Conservation (phyloP, 192 early-diverging fungal species). For the Podila verticillata region DNA sequence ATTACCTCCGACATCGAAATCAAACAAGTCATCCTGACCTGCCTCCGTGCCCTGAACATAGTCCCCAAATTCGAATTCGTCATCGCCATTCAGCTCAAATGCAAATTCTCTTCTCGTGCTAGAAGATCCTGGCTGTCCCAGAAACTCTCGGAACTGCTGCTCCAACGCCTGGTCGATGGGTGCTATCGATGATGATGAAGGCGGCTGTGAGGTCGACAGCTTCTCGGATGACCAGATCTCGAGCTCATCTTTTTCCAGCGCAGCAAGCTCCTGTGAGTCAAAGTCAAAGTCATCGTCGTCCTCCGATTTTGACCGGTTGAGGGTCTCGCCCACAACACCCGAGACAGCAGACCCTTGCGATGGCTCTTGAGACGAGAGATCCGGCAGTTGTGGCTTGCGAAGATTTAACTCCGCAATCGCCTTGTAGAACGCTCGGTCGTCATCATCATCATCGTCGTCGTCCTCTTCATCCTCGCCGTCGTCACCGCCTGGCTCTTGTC, state of each 20-base stretch:
- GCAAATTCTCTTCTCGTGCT: slow-evolving; percentile 10
- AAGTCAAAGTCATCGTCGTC: slow-evolving; percentile 37
- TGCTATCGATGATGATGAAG: neutral
- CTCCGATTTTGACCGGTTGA: neutral
- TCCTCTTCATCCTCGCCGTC: slow-evolving; percentile 13
- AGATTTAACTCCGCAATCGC: slow-evolving; percentile 34
- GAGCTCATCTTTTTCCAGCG: slow-evolving; percentile 19
- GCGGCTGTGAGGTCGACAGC: neutral
- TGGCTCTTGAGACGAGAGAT: slow-evolving; percentile 1
- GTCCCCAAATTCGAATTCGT: slow-evolving; percentile 42
- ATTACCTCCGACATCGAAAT: slow-evolving; percentile 24
- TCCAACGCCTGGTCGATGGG: slow-evolving; percentile 12
- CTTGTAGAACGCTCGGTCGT: slow-evolving; percentile 32
- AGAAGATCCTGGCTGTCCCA: slow-evolving; percentile 6
- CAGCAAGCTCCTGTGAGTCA: slow-evolving; percentile 7
- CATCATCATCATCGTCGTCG: slow-evolving; percentile 34
- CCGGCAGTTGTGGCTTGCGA: slow-evolving; percentile 14
- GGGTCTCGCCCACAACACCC: neutral
- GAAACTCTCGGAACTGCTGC: slow-evolving; percentile 24
- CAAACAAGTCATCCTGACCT: slow-evolving; percentile 18
- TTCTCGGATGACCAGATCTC: slow-evolving; percentile 23
- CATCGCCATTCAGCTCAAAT: slow-evolving; percentile 26
- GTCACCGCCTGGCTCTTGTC: neutral
- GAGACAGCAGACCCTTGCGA: neutral
- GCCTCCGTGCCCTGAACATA: slow-evolving; percentile 18